Evolutionary conservation across 257 asterid genomes (phyloP).

Genomic region (Plantago major): DNA sequence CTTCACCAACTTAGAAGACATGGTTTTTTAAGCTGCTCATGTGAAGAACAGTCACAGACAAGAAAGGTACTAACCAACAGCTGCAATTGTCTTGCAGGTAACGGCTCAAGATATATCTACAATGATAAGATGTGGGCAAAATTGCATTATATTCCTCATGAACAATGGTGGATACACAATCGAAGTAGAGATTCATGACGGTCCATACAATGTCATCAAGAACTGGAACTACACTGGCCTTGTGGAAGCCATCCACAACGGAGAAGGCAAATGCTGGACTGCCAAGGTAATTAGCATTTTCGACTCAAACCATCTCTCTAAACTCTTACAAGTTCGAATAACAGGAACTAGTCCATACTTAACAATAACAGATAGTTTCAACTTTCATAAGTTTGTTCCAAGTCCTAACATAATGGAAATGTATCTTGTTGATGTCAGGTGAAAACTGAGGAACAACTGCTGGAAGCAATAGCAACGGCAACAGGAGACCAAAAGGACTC

Average conservation of each 20-base stretch:
- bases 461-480: slow-evolving; percentile 38
- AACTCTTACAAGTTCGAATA: background rate
- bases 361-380: too few relatives aligned
- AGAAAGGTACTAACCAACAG: background rate
- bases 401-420: background rate
- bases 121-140: slow-evolving; percentile 44
- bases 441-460: slow-evolving; percentile 42
- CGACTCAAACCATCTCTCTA: background rate
- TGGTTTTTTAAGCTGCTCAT: background rate
- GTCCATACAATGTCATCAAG: slow-evolving; percentile 56
- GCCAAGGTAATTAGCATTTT: slow-evolving; percentile 34
- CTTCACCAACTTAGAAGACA: too few relatives aligned
- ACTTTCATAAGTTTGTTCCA: background rate
- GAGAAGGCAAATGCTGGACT: slow-evolving; percentile 57
- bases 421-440: slow-evolving; percentile 25
- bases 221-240: slow-evolving; percentile 54
- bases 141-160: slow-evolving; percentile 44
- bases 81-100: slow-evolving; percentile 24
- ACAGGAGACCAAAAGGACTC: slow-evolving; percentile 33
- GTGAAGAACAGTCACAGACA: background rate
- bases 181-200: slow-evolving; percentile 59
- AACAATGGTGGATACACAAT: slow-evolving; percentile 59
- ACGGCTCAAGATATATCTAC: slow-evolving; percentile 57
- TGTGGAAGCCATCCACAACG: slow-evolving; percentile 54
- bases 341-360: background rate